Conservation (phyloP, 2,329 filamentous ascomycete genomes). For the Fusarium acutatum region DNA sequence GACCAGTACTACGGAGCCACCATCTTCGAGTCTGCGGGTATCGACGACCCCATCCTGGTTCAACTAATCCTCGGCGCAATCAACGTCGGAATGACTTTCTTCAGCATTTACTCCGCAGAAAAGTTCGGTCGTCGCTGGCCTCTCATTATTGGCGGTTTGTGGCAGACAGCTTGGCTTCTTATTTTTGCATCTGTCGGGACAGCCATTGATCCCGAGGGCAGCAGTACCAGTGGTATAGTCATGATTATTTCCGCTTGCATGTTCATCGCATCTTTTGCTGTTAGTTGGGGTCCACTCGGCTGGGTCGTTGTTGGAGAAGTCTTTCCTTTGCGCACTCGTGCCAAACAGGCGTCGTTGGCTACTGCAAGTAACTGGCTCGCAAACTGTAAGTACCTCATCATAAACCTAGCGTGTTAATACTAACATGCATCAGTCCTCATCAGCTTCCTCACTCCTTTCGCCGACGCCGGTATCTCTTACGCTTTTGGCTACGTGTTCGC, state of each 20-base stretch:
- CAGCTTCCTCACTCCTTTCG: constrained; percentile 74
- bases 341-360: constrained; percentile 63
- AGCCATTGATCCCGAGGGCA: constrained; percentile 52
- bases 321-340: constrained; percentile 66
- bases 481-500: constrained; percentile 73
- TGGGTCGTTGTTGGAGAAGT: constrained; percentile 75
- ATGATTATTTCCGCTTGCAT: constrained; percentile 79
- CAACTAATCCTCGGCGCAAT: constrained; percentile 74
- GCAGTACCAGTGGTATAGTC: constrained; percentile 64
- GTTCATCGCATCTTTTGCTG: constrained; percentile 77
- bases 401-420: constrained; percentile 18
- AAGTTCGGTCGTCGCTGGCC: constrained; percentile 72
- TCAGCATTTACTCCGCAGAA: constrained; percentile 74
- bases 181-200: constrained; percentile 70
- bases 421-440: constrained; percentile 59
- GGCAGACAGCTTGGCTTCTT: constrained; percentile 72
- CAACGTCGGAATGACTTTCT: constrained; percentile 73
- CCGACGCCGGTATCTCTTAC: constrained; percentile 68
- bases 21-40: constrained; percentile 72
- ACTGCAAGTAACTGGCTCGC: constrained; percentile 66
- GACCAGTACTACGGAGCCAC: constrained; percentile 69
- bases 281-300: constrained; percentile 74
- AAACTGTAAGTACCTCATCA: constrained; percentile 56
- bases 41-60: constrained; percentile 71
- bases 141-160: constrained; percentile 70